These are phyloP conservation scores for Kuraishia ogatae DNA, from an alignment of 805 yeast genomes.

Conservation along the genomic window DNA sequence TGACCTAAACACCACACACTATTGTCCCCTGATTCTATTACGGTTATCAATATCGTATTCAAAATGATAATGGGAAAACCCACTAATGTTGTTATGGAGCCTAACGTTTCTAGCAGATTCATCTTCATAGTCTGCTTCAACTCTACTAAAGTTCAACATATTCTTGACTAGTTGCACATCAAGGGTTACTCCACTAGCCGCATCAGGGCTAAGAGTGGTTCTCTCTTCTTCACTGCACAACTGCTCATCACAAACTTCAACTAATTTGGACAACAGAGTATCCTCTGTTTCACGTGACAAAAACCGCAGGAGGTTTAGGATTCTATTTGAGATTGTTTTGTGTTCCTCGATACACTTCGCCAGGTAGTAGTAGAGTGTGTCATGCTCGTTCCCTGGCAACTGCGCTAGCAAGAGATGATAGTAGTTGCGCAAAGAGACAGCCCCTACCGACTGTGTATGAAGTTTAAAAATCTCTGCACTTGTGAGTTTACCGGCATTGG, in stretches of 20 bases:
- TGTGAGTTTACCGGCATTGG: constrained; percentile 12
- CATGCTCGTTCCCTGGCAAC: constrained; percentile 16
- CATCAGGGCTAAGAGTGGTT: too few species aligned
- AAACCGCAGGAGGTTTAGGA: constrained; percentile 3
- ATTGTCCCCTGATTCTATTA: neutral
- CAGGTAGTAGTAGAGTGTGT: constrained; percentile 13
- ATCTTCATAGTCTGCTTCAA: neutral
- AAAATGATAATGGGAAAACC: neutral
- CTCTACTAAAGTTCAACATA: neutral
- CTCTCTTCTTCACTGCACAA: too few species aligned
- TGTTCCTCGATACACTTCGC: constrained; percentile 5
- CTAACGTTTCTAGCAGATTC: neutral
- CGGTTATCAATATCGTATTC: neutral
- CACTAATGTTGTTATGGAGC: neutral
- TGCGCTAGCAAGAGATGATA: constrained; percentile 12
- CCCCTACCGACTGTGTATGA: constrained; percentile 5
- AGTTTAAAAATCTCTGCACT: constrained; percentile 7
- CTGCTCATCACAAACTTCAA: constrained; percentile 2
- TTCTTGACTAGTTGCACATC: neutral
- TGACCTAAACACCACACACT: neutral
- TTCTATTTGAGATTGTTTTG: constrained; percentile 3
- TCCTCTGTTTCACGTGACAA: constrained; percentile 9
- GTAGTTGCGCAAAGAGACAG: constrained; percentile 9
- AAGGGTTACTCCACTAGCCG: neutral
- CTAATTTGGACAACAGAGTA: constrained; percentile 4